These are phyloP conservation scores for Fusarium devonianum DNA, from an alignment of 2,329 filamentous ascomycete genomes.

Conservation along the genomic window DNA sequence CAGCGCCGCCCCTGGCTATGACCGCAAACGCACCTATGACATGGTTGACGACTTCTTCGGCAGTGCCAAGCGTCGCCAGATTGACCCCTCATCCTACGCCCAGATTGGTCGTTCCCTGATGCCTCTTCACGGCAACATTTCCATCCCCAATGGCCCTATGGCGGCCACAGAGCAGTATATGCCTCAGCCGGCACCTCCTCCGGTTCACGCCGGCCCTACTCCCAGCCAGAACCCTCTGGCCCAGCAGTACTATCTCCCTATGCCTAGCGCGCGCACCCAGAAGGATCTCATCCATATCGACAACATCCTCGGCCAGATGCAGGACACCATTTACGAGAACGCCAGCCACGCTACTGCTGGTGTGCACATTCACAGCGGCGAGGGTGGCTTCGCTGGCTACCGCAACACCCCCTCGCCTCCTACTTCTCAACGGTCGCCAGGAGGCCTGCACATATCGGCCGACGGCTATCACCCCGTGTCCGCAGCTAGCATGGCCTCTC, in stretches of 20 bases:
- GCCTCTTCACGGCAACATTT: constrained; percentile 77
- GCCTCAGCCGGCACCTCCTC: constrained; percentile 51
- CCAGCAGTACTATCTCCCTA: constrained; percentile 87
- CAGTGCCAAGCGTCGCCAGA: constrained; percentile 87
- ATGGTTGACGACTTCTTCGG: constrained; percentile 94
- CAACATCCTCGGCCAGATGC: constrained; percentile 93
- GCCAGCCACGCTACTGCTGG: constrained; percentile 82
- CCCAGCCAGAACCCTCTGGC: constrained; percentile 63
- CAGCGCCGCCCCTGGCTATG: constrained; percentile 64
- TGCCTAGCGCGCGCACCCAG: constrained; percentile 89
- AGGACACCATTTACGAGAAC: constrained; percentile 94
- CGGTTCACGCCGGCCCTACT: constrained; percentile 61
- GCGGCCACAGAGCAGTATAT: constrained; percentile 62
- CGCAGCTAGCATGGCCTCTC: constrained; percentile 67
- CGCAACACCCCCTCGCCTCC: constrained; percentile 65
- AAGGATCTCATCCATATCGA: constrained; percentile 93
- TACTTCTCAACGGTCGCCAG: constrained; percentile 49
- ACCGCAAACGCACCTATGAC: constrained; percentile 84
- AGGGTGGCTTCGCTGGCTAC: constrained; percentile 67
- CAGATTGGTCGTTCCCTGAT: constrained; percentile 90
- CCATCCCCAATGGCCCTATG: constrained; percentile 62
- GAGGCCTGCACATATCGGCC: constrained; percentile 46
- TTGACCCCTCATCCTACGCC: constrained; percentile 88
- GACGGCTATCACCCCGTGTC: constrained; percentile 53
- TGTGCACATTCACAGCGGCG: constrained; percentile 76